Conservation (phyloP, 1,139 yeast genomes). For the Protomyces macrosporus region DNA sequence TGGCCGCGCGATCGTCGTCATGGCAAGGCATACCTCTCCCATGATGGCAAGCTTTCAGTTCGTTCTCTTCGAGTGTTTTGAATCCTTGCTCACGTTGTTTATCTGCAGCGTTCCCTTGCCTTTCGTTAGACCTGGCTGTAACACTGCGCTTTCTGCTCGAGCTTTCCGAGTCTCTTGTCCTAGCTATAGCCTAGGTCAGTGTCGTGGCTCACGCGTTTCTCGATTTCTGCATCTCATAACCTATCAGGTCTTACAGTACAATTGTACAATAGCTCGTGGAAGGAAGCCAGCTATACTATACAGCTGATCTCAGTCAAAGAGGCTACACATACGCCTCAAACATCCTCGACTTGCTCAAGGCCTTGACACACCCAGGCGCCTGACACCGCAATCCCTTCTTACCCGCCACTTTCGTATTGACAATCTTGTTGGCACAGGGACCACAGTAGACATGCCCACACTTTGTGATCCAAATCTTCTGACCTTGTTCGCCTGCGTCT, state of each 20-base stretch:
- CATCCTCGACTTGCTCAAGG: conserved; percentile 7
- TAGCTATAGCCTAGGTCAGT: not conserved
- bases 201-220: not conserved
- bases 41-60: not conserved
- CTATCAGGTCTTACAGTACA: too few relatives aligned
- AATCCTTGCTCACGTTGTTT: too few relatives aligned
- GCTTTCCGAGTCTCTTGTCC: not conserved
- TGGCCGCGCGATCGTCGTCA: not conserved
- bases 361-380: conserved; percentile 13
- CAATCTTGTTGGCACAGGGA: conserved; percentile 18
- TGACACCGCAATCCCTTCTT: conserved; percentile 7
- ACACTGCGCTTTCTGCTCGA: not conserved
- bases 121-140: too few relatives aligned
- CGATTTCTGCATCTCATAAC: too few relatives aligned
- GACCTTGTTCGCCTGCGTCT: conserved; percentile 12
- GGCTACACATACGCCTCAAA: conserved; percentile 15
- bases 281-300: too few relatives aligned
- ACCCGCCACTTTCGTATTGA: not conserved
- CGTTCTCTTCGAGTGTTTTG: not conserved
- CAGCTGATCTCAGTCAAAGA: too few relatives aligned
- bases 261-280: too few relatives aligned
- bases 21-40: not conserved
- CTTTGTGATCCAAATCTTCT: conserved; percentile 24
- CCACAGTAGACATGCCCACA: conserved; percentile 30
- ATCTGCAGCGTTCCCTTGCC: too few relatives aligned